These are phyloP conservation scores for Amylostereum chailletii DNA, from an alignment of 1,284 basidiomycete genomes.

Conservation along the genomic window DNA sequence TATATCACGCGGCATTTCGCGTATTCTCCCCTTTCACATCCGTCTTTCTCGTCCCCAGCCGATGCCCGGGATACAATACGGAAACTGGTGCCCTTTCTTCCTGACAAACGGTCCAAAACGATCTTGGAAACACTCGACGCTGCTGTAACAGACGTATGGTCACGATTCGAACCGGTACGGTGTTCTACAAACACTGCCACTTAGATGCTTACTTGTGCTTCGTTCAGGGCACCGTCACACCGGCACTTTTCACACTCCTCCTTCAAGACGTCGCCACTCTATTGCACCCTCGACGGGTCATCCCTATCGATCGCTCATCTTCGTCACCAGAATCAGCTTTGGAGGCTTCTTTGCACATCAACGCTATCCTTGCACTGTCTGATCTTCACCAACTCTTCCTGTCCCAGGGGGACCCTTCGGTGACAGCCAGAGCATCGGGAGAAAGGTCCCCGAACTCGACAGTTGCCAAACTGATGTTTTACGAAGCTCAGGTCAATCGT, in stretches of 20 bases:
- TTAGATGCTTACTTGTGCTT: constrained; percentile 6
- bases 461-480: constrained; percentile 48
- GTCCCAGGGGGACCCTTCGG: neutral
- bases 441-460: constrained; percentile 28
- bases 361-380: constrained; percentile 40
- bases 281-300: constrained; percentile 38
- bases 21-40: constrained; percentile 40
- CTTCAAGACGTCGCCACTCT: constrained; percentile 44
- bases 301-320: constrained; percentile 16
- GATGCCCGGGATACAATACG: constrained; percentile 38
- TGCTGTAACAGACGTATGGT: constrained; percentile 53
- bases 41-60: constrained; percentile 20
- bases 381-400: constrained; percentile 37
- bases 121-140: constrained; percentile 39
- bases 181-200: neutral
- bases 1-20: constrained; percentile 43
- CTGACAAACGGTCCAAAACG: constrained; percentile 43
- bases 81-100: constrained; percentile 52
- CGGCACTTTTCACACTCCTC: constrained; percentile 40
- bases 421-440: constrained; percentile 6
- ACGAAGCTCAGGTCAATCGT: constrained; percentile 41
- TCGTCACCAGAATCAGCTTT: constrained; percentile 9
- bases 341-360: constrained; percentile 28
- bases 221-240: constrained; percentile 34
- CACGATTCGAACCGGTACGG: constrained; percentile 44